phyloP scores from a whole-genome alignment of 2,329 filamentous ascomycete species.

The Coleophoma eucalyptorum region DNA sequence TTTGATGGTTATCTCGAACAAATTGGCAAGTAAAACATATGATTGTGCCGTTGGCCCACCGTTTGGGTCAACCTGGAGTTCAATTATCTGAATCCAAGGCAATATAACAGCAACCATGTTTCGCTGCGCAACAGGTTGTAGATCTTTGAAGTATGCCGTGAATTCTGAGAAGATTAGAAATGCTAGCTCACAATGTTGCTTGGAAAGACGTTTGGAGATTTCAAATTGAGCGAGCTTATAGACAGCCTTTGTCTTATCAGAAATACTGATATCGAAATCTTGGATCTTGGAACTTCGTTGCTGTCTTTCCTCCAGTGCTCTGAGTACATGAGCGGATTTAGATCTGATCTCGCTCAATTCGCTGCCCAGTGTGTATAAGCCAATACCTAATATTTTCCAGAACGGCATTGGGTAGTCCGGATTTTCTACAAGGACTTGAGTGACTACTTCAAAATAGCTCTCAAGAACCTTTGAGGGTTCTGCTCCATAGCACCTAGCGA shows the following conservation, averaged over 20 bases:
- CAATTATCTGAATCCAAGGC: slow-evolving; percentile 94
- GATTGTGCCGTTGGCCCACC: slow-evolving; percentile 87
- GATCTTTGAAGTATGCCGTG: slow-evolving; percentile 84
- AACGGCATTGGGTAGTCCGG: slow-evolving; percentile 81
- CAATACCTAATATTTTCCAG: slow-evolving; percentile 86
- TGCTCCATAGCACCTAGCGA: slow-evolving; percentile 84
- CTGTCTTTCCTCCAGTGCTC: slow-evolving; percentile 78
- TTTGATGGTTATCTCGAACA: slow-evolving; percentile 94
- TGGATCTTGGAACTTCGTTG: slow-evolving; percentile 86
- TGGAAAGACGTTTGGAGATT: slow-evolving; percentile 84
- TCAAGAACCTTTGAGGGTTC: slow-evolving; percentile 80
- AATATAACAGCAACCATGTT: slow-evolving; percentile 93
- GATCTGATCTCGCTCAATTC: slow-evolving; percentile 85
- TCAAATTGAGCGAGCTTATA: slow-evolving; percentile 98
- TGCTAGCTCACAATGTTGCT: slow-evolving; percentile 82
- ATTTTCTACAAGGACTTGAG: slow-evolving; percentile 79
- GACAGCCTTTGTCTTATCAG: slow-evolving; percentile 95
- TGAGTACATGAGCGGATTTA: slow-evolving; percentile 78
- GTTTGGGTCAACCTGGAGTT: slow-evolving; percentile 86
- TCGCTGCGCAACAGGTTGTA: slow-evolving; percentile 77
- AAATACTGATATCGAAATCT: slow-evolving; percentile 97
- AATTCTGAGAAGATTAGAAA: slow-evolving; percentile 97
- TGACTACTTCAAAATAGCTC: slow-evolving; percentile 93
- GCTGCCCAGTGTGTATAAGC: slow-evolving; percentile 88
- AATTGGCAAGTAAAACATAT: slow-evolving; percentile 90